Evolutionary conservation across 73 alveolate genomes (phyloP), one percentile per base, ranked within the genome.

Genomic region (Paramecium sexaurelia): DNA sequence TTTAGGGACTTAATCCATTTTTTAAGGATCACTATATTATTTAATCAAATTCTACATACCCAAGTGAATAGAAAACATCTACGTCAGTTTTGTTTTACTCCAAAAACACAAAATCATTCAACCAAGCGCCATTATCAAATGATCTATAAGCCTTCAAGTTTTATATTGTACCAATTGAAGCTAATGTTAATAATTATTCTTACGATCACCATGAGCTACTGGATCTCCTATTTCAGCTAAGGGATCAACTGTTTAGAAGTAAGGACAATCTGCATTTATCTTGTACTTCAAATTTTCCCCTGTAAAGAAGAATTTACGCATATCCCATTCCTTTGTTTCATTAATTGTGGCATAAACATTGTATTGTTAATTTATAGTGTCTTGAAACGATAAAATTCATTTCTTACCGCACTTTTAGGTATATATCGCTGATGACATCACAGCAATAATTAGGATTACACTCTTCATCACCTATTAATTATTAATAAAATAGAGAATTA

Each of bases 381-480:
- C 83, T 61, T 17, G 6, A 17, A 47, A 61, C 26, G 2, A 29
- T 29, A 5, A 61, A 17, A 11, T 2, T 10, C 19, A 8, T 5
- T 11, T 13, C 20, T 10, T 61, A 61, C 83, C 83, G 43, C 83
- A 61, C n/a, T 61, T 29, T 26, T 61, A 32, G 1, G 83, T 45
- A 0, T 26, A 19, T 22, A 61, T 29, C 26, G 26, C 22, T 15
- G 47, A 61, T 61, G 83, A 61, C 83, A 61, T 61, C 83, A 61
- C 43, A 29, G 83, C 83, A 8, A 61, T 11, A 1, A 32, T 32
- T 15, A 61, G 20, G 11, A 61, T 29, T 61, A 45, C 83, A 6
- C 83, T 61, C 83, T 61, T 61, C 83, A 61, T 61, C 83, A 61
- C 26, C 17, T 61, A 61, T 61, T 61, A 61, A 61, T 29, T 61